Evolutionary conservation across 2,329 filamentous ascomycete genomes (phyloP).

Genomic region (Ceratocystis papillata): DNA sequence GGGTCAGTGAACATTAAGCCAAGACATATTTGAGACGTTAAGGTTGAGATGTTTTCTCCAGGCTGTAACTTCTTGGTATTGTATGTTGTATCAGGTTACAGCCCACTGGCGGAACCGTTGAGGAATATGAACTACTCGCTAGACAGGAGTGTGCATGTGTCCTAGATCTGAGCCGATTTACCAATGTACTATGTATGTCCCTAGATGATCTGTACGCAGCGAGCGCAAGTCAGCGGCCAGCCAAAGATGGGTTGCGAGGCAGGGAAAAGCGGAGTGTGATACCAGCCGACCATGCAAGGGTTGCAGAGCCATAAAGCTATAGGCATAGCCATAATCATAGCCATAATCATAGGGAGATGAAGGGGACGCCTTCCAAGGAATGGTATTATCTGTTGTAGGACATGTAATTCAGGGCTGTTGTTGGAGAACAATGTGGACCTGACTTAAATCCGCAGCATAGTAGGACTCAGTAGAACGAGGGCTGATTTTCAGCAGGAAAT

Average conservation of each 20-base stretch:
- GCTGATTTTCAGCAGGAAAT: not conserved
- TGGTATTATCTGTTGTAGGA: not conserved
- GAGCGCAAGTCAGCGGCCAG: too few relatives aligned
- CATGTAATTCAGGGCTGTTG: not conserved
- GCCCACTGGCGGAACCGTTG: not conserved
- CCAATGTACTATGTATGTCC: too few relatives aligned
- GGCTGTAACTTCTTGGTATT: not conserved
- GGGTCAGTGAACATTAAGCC: not conserved
- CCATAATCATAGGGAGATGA: too few relatives aligned
- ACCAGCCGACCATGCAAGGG: too few relatives aligned
- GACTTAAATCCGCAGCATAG: not conserved
- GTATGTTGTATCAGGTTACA: conserved; percentile 5
- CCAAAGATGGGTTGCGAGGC: not conserved
- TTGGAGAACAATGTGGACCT: not conserved
- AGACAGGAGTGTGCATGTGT: not conserved
- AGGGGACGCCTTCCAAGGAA: not conserved
- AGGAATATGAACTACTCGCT: not conserved
- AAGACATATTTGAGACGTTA: conserved; percentile 9
- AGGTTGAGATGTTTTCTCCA: conserved; percentile 3
- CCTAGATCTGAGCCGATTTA: not conserved
- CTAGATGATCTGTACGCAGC: too few relatives aligned
- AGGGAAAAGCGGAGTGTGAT: not conserved
- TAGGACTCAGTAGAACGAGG: not conserved
- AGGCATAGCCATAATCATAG: too few relatives aligned
- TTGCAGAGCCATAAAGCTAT: too few relatives aligned